These are phyloP conservation scores for Simplicillium sp. DNA, from an alignment of 2,329 filamentous ascomycete species.

Conservation along the genomic window DNA sequence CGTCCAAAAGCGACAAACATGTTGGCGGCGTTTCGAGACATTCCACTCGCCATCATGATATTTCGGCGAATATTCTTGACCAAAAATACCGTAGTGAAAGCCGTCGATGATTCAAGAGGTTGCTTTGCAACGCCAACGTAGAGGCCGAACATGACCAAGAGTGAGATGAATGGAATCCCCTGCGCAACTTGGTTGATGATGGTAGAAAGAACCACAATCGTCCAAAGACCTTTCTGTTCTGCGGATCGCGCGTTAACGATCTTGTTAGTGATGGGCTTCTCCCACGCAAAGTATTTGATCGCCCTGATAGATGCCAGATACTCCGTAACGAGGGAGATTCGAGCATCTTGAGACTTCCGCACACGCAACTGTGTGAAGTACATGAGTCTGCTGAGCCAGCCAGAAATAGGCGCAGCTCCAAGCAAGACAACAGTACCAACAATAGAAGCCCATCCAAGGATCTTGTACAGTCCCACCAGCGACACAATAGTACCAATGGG, in stretches of 20 bases:
- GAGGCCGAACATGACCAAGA: constrained; percentile 44
- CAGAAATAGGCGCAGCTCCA: constrained; percentile 37
- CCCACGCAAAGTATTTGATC: constrained; percentile 54
- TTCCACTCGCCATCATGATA: constrained; percentile 36
- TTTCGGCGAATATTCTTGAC: constrained; percentile 44
- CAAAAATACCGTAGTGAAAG: constrained; percentile 46
- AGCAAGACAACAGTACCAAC: constrained; percentile 40
- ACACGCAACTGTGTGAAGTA: constrained; percentile 40
- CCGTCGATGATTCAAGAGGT: constrained; percentile 43
- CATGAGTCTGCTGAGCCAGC: constrained; percentile 39
- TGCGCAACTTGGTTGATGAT: constrained; percentile 39
- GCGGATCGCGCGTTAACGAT: constrained; percentile 37
- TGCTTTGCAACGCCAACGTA: constrained; percentile 37
- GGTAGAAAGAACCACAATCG: constrained; percentile 36
- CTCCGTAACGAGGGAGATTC: constrained; percentile 48
- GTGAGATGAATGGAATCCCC: constrained; percentile 39
- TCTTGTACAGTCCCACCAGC: constrained; percentile 41
- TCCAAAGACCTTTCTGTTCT: constrained; percentile 47
- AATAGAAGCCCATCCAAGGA: constrained; percentile 46
- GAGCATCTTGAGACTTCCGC: constrained; percentile 44
- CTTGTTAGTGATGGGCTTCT: constrained; percentile 39
- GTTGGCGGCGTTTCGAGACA: constrained; percentile 24
- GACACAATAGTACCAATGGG: constrained; percentile 37
- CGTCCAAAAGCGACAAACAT: constrained; percentile 36
- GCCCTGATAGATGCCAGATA: constrained; percentile 48